Base-by-base conservation (phyloP, 495 filamentous ascomycete genomes). In the Thozetella sp. region DNA sequence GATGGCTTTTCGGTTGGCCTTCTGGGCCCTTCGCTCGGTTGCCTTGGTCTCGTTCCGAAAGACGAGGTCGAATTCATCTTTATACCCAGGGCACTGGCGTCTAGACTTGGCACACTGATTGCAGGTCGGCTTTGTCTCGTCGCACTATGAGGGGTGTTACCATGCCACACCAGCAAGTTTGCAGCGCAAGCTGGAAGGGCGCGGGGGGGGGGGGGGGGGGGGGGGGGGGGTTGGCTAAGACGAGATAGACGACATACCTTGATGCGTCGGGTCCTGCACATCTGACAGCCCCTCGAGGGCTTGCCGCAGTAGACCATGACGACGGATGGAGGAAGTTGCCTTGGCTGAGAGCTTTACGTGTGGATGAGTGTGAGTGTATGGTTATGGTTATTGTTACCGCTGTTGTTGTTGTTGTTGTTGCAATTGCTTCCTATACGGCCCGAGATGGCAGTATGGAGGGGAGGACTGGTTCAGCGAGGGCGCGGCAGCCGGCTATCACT, bases 271-370 rank as follows among this genome's bases (percentile, higher is more conserved):
- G 82, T 83, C 69, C 88, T 79, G 66, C 89, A 92, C 76, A 88
- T 86, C 70, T 88, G 87, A 67, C 89, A 92, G 54, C 87, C 88
- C 77, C 83, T 81, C 58, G 87, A 90, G 54, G 89, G 89, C 69
- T 89, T 89, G 25, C 89, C 89, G 64, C 85, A 86, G 67, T 90
- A 92, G 1, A 92, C 89, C 89, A 92, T 92, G 52, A 19, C 43
- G n/a, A n/a, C 3, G n/a, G 43, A 48, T 6, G 17, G 6, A 6
- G 6, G 30, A 6, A 37, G 30, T 17, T 9, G 30, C 30, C n/a
- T n/a, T n/a, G n/a, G n/a, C n/a, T n/a, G n/a, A n/a, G n/a, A n/a
- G n/a, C n/a, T n/a, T n/a, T n/a, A n/a, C n/a, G n/a, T n/a, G n/a
- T n/a, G n/a, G n/a, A n/a, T n/a, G n/a, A n/a, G n/a, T n/a, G n/a